Evolutionary conservation across 345 rosid genomes (phyloP).

Genomic region (Gossypium arboreum): DNA sequence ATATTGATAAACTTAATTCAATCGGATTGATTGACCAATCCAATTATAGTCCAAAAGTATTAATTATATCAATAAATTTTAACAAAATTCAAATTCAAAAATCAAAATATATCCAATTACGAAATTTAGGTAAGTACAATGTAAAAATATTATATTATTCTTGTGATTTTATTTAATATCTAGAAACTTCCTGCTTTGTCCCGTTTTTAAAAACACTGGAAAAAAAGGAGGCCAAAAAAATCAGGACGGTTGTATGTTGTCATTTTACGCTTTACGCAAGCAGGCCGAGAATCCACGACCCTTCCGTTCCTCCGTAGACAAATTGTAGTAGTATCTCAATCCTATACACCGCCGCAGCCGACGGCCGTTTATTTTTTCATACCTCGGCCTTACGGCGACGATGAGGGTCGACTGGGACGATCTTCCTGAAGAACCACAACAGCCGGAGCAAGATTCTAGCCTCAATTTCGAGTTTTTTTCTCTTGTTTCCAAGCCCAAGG

Average conservation of each 20-base stretch:
- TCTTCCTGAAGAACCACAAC: slow-evolving; percentile 12
- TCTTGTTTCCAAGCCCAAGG: slow-evolving; percentile 65
- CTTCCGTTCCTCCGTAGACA: neutral
- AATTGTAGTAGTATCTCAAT: neutral
- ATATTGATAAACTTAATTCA: no score
- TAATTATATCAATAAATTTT: no score
- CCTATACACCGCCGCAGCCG: neutral
- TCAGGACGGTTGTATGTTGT: neutral
- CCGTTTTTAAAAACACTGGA: neutral
- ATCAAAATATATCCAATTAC: no score
- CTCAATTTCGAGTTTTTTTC: slow-evolving; percentile 64
- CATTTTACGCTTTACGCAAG: slow-evolving; percentile 16
- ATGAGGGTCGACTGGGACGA: slow-evolving; percentile 42
- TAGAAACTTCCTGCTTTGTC: neutral
- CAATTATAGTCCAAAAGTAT: no score
- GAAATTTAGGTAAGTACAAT: no score
- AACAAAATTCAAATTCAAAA: no score
- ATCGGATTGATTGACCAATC: no score
- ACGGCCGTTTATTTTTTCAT: neutral
- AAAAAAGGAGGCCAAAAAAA: neutral
- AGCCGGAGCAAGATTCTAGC: slow-evolving; percentile 30
- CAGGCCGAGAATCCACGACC: slow-evolving; percentile 19
- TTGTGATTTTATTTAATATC: neutral
- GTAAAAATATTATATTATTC: no score
- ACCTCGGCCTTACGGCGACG: slow-evolving; percentile 16